A percentile compares a stretch with the other conserved stretches of the same genome.
phyloP scores from a whole-genome alignment of 352 stramenopile genomes.

The Pythium chondricola region DNA sequence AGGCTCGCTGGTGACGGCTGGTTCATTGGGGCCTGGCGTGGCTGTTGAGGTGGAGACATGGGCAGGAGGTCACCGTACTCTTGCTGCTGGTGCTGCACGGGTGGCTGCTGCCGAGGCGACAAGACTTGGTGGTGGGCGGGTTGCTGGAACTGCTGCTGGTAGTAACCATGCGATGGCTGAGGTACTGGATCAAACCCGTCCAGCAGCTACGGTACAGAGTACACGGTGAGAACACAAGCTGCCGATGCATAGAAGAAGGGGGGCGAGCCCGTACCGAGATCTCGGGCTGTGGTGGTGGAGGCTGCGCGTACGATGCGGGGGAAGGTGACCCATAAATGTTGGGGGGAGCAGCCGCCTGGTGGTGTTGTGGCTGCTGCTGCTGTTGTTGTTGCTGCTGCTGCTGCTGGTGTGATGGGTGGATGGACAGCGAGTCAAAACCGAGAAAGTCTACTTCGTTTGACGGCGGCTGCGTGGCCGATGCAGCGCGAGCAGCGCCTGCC shows the following conservation, averaged over 20 bases:
- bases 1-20: slow-evolving; percentile 17
- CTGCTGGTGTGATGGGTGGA: slow-evolving; percentile 24
- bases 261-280: slow-evolving; percentile 41
- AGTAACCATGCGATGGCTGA: slow-evolving; percentile 8
- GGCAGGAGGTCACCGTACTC: slow-evolving; percentile 29
- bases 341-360: slow-evolving; percentile 6
- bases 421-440: slow-evolving; percentile 52
- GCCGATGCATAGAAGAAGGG: neutral
- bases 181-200: slow-evolving; percentile 14
- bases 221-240: neutral
- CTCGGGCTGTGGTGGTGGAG: slow-evolving; percentile 25
- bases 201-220: slow-evolving; percentile 9
- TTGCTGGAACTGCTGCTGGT: slow-evolving; percentile 7
- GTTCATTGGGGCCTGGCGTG: slow-evolving; percentile 21
- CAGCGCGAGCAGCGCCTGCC: slow-evolving; percentile 6
- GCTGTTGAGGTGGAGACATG: slow-evolving; percentile 23
- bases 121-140: slow-evolving; percentile 4
- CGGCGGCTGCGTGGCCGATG: slow-evolving; percentile 12
- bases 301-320: neutral
- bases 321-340: slow-evolving; percentile 18
- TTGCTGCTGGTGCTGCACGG: slow-evolving; percentile 23
- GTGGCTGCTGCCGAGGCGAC: slow-evolving; percentile 21
- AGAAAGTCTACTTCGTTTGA: slow-evolving; percentile 68
- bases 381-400: no score
- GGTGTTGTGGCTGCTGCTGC: slow-evolving; percentile 14